phyloP scores from a whole-genome alignment of 257 asterid species.

The Linaria vulgaris region DNA sequence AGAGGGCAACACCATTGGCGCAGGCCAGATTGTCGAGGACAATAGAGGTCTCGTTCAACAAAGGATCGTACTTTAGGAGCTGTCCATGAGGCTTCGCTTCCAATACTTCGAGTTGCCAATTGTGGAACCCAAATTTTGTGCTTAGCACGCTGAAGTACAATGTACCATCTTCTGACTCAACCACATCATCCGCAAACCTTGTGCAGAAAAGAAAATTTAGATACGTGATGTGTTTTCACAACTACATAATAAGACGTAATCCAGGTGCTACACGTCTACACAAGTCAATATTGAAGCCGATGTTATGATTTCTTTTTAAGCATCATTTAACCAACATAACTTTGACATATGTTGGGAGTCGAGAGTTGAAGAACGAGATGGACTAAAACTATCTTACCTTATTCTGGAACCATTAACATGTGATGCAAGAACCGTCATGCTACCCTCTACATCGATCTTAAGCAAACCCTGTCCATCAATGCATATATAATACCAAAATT shows the following conservation, averaged over 20 bases:
- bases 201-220: too few relatives aligned
- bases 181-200: constrained; percentile 69
- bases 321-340: too few relatives aligned
- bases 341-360: too few relatives aligned
- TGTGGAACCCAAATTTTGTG: constrained; percentile 39
- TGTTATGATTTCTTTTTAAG: too few relatives aligned
- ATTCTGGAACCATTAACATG: constrained; percentile 49
- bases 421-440: constrained; percentile 45
- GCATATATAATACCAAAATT: neutral
- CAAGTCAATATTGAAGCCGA: too few relatives aligned
- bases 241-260: too few relatives aligned
- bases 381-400: constrained; percentile 34
- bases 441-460: constrained; percentile 55
- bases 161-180: constrained; percentile 62
- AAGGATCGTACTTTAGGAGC: constrained; percentile 55
- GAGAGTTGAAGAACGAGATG: too few relatives aligned
- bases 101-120: constrained; percentile 55
- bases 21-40: constrained; percentile 49
- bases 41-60: constrained; percentile 34
- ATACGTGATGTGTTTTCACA: too few relatives aligned
- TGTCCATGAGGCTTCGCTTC: constrained; percentile 63
- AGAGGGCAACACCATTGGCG: constrained; percentile 69
- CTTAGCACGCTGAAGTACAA: constrained; percentile 62
- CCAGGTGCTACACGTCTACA: too few relatives aligned
- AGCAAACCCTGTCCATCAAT: constrained; percentile 55